A percentile compares a stretch with the other conserved stretches of the same genome.
Conservation (phyloP, 169 alveolate genomes). For the Plasmodium gallinaceum region DNA sequence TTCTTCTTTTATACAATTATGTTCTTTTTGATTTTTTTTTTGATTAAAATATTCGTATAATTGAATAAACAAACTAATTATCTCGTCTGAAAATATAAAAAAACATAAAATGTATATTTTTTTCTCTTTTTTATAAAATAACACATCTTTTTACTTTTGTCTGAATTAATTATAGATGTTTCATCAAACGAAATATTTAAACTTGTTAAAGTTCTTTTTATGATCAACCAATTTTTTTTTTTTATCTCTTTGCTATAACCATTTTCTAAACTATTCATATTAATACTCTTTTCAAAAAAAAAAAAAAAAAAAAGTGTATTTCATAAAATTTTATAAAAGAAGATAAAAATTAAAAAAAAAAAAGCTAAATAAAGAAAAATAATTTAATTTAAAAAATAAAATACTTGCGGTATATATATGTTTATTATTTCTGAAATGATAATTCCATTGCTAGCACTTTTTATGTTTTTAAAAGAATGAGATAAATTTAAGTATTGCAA, state of each 20-base stretch:
- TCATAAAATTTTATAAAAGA: not conserved
- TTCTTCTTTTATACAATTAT: conserved; percentile 18
- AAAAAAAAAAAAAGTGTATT: not conserved
- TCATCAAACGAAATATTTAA: conserved; percentile 58
- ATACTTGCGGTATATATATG: conserved; percentile 66
- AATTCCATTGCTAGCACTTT: conserved; percentile 75
- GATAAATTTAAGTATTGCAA: conserved; percentile 55
- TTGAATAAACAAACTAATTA: conserved; percentile 38
- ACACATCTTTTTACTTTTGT: conserved; percentile 31
- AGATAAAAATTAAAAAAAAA: conserved; percentile 17
- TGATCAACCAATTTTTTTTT: conserved; percentile 72
- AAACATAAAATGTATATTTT: not conserved
- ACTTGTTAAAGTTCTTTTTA: conserved; percentile 46
- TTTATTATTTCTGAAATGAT: conserved; percentile 60
- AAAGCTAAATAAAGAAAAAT: not conserved
- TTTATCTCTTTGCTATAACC: conserved; percentile 76
- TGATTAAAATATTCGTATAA: conserved; percentile 63
- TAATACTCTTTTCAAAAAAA: conserved; percentile 31
- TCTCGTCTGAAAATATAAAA: conserved; percentile 34
- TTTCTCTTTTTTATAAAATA: no score
- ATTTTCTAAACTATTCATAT: conserved; percentile 71
- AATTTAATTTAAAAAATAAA: conserved; percentile 6
- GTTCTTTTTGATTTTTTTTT: conserved; percentile 42
- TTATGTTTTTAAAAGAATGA: conserved; percentile 59
- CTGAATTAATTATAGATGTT: conserved; percentile 62